Conservation (phyloP, 2,329 filamentous ascomycete species). For the Pyrenophora tritici-repentis region DNA sequence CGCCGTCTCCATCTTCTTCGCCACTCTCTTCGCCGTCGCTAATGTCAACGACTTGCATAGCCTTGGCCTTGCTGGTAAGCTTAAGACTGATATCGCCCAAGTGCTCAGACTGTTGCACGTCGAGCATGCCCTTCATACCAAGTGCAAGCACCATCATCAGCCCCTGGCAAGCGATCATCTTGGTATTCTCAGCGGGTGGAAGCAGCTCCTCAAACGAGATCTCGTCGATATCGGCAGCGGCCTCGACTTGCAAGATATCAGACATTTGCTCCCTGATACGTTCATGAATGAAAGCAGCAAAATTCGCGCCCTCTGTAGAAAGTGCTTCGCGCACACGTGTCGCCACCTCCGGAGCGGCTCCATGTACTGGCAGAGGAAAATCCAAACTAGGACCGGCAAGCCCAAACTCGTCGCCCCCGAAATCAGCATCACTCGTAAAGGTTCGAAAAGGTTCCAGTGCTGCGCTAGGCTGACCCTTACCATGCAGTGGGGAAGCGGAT, state of each 20-base stretch:
- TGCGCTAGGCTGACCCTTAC: conserved; percentile 49
- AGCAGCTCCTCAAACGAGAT: conserved; percentile 74
- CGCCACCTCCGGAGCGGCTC: conserved; percentile 10
- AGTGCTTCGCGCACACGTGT: conserved; percentile 58
- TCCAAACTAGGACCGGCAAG: conserved; percentile 28
- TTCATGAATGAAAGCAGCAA: conserved; percentile 62
- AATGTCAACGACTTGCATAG: conserved; percentile 19
- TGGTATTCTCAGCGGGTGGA: conserved; percentile 58
- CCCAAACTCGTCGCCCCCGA: conserved; percentile 27
- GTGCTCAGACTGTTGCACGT: conserved; percentile 62
- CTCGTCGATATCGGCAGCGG: conserved; percentile 37
- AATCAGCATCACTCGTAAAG: conserved; percentile 39
- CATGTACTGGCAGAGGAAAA: conserved; percentile 11
- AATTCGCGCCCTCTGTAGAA: conserved; percentile 65
- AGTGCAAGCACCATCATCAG: conserved; percentile 48
- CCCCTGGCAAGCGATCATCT: conserved; percentile 65
- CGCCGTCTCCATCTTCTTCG: background rate
- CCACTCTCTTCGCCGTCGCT: conserved; percentile 9
- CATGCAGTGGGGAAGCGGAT: conserved; percentile 65
- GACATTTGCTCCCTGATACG: conserved; percentile 46
- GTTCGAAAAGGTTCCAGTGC: conserved; percentile 35
- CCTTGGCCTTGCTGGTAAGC: conserved; percentile 29
- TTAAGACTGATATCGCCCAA: conserved; percentile 49
- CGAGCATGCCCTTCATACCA: conserved; percentile 64
- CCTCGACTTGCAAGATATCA: conserved; percentile 35